These are phyloP conservation scores for Penicillium arizonense DNA, from an alignment of 495 filamentous ascomycete species.

Conservation along the genomic window DNA sequence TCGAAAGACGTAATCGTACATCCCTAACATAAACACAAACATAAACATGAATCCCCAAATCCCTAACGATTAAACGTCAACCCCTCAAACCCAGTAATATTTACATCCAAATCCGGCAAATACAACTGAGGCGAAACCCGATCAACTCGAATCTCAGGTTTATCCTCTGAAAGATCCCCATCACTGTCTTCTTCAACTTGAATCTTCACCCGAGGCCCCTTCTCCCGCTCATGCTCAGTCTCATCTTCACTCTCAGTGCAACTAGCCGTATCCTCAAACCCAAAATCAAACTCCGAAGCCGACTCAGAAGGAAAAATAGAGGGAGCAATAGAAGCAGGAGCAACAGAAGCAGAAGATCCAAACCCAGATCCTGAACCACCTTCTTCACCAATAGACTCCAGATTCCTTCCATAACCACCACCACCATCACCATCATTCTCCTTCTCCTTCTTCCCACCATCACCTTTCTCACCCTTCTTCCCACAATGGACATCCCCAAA, in stretches of 20 bases:
- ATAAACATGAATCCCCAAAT: neutral
- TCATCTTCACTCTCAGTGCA: constrained; percentile 16
- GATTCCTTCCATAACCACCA: neutral
- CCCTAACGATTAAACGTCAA: constrained; percentile 12
- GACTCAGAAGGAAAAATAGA: constrained; percentile 9
- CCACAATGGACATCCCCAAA: constrained; percentile 14
- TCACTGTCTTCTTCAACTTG: neutral
- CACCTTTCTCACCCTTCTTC: neutral
- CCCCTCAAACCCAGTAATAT: constrained; percentile 20
- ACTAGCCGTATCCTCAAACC: constrained; percentile 17
- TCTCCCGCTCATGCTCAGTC: neutral
- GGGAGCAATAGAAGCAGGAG: neutral
- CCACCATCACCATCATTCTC: neutral
- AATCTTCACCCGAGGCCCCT: neutral
- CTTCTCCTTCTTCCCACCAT: neutral
- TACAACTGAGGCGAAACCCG: constrained; percentile 18
- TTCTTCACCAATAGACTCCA: neutral
- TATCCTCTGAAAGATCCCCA: neutral
- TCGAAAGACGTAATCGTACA: constrained; percentile 3
- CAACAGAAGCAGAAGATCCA: too few species aligned
- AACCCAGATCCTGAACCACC: neutral
- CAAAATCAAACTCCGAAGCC: constrained; percentile 27
- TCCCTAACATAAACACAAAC: neutral
- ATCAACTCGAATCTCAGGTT: constrained; percentile 5
- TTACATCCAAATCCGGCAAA: constrained; percentile 18